A percentile compares a stretch with the other conserved stretches of the same genome.
Conservation (phyloP, 768 basidiomycete species). For the Boletus sensibilis region DNA sequence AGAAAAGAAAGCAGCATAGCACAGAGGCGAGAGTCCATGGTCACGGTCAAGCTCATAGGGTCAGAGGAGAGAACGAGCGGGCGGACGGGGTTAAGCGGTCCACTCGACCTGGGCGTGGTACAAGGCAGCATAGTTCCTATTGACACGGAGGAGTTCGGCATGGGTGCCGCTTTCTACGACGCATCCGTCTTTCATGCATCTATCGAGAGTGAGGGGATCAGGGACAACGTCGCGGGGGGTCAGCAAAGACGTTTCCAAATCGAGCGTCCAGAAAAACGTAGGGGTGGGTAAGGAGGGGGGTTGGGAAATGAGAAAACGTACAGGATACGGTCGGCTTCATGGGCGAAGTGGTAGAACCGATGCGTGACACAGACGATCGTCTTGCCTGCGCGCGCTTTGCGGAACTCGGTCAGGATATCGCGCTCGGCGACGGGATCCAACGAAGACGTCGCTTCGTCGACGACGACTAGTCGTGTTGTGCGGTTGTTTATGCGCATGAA, state of each 20-base stretch:
- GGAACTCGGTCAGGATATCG: constrained; percentile 43
- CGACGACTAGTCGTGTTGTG: constrained; percentile 46
- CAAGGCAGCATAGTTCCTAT: constrained; percentile 29
- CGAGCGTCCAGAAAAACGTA: background rate
- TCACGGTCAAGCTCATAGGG: background rate
- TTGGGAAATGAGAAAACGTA: constrained; percentile 27
- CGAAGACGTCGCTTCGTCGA: constrained; percentile 60
- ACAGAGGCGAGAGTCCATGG: background rate
- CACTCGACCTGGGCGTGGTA: constrained; percentile 23
- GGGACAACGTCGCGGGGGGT: background rate
- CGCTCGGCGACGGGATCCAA: constrained; percentile 56
- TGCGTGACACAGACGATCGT: constrained; percentile 59
- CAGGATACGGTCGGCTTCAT: constrained; percentile 52
- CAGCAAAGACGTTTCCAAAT: background rate
- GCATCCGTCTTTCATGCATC: constrained; percentile 34
- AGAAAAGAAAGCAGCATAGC: background rate
- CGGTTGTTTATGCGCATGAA: constrained; percentile 40
- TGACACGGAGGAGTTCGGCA: constrained; percentile 21
- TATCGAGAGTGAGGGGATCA: background rate
- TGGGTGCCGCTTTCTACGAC: constrained; percentile 35
- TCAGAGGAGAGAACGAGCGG: background rate
- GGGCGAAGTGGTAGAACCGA: constrained; percentile 49
- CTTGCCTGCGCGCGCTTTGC: constrained; percentile 41
- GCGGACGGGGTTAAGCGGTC: background rate
- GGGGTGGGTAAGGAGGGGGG: too few relatives aligned